Percentiles rank a stretch among this genome's conserved stretches.
These are phyloP conservation scores for Aspergillus sclerotiicarbonarius DNA, from an alignment of 495 filamentous ascomycete genomes.

Conservation along the genomic window DNA sequence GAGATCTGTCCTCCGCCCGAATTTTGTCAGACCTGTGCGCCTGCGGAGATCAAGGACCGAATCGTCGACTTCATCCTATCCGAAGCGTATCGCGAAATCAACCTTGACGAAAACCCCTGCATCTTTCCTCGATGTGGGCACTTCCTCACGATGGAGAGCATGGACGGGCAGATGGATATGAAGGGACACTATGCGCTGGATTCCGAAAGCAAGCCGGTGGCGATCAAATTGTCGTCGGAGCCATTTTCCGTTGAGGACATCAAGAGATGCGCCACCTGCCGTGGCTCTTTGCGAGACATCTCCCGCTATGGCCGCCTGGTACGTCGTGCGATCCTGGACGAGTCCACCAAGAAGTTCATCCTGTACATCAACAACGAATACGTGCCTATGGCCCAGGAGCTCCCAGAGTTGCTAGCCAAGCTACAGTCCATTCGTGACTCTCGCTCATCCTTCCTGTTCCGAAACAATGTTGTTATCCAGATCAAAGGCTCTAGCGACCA, in stretches of 20 bases:
- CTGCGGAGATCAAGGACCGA: slow-evolving; percentile 38
- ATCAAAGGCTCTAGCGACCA: slow-evolving; percentile 22
- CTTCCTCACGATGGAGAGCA: slow-evolving; percentile 55
- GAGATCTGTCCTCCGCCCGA: slow-evolving; percentile 56
- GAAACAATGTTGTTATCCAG: slow-evolving; percentile 2
- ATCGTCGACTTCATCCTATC: slow-evolving; percentile 54
- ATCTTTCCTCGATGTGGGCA: slow-evolving; percentile 54
- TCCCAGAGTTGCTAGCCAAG: slow-evolving; percentile 24
- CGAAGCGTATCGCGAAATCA: slow-evolving; percentile 50
- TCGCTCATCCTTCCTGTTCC: slow-evolving; percentile 15
- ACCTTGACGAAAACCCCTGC: slow-evolving; percentile 58
- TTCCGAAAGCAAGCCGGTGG: slow-evolving; percentile 33
- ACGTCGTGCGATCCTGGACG: slow-evolving; percentile 60
- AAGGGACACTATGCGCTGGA: slow-evolving; percentile 10
- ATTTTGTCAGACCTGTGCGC: slow-evolving; percentile 58
- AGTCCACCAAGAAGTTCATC: slow-evolving; percentile 65
- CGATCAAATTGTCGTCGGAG: slow-evolving; percentile 34
- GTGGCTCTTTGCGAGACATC: slow-evolving; percentile 58
- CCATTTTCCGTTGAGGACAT: slow-evolving; percentile 54
- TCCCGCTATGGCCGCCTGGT: slow-evolving; percentile 66
- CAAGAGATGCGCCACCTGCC: slow-evolving; percentile 60
- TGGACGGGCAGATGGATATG: slow-evolving; percentile 67
- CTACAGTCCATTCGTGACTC: slow-evolving; percentile 20
- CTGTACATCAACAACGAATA: slow-evolving; percentile 46
- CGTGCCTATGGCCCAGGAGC: slow-evolving; percentile 42